phyloP scores from a whole-genome alignment of 768 basidiomycete genomes.

The Russula earlei region DNA sequence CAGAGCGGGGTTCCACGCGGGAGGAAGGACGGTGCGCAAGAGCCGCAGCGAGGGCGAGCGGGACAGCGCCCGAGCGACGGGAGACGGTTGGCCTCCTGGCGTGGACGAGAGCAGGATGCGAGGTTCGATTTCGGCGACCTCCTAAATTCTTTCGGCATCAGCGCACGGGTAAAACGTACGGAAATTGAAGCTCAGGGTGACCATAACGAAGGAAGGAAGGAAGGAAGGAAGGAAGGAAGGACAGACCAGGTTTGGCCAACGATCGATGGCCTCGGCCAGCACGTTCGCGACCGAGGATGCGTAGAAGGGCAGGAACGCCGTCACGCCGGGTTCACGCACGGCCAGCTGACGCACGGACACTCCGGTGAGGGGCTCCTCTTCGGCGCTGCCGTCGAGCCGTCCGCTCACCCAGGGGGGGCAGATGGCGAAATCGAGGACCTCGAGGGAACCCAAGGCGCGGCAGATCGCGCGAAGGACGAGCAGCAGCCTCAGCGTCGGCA shows the following conservation, averaged over 20 bases:
- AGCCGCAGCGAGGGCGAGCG: slow-evolving; percentile 7
- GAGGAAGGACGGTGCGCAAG: slow-evolving; percentile 1
- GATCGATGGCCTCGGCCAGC: not conserved
- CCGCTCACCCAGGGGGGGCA: not conserved
- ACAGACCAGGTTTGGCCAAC: slow-evolving; percentile 11
- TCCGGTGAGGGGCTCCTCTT: not conserved
- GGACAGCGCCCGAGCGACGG: slow-evolving; percentile 6
- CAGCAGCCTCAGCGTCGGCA: not conserved
- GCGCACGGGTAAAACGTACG: too few relatives aligned
- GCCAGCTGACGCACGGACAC: slow-evolving; percentile 7
- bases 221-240: too few relatives aligned
- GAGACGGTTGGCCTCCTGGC: not conserved
- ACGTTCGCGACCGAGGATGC: not conserved
- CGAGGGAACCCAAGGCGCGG: slow-evolving; percentile 6
- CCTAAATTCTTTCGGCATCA: not conserved
- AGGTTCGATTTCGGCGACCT: not conserved
- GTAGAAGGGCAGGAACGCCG: not conserved
- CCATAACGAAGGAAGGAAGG: too few relatives aligned
- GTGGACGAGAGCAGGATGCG: not conserved
- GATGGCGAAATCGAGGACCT: slow-evolving; percentile 6
- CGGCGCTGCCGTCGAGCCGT: not conserved
- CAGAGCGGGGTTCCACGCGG: slow-evolving; percentile 5
- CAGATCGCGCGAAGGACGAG: slow-evolving; percentile 5
- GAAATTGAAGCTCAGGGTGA: too few relatives aligned
- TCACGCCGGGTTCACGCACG: not conserved